A percentile compares a stretch with the other conserved stretches of the same genome.
Conservation (phyloP, 2,329 filamentous ascomycete genomes). For the Epichloe amarillans region DNA sequence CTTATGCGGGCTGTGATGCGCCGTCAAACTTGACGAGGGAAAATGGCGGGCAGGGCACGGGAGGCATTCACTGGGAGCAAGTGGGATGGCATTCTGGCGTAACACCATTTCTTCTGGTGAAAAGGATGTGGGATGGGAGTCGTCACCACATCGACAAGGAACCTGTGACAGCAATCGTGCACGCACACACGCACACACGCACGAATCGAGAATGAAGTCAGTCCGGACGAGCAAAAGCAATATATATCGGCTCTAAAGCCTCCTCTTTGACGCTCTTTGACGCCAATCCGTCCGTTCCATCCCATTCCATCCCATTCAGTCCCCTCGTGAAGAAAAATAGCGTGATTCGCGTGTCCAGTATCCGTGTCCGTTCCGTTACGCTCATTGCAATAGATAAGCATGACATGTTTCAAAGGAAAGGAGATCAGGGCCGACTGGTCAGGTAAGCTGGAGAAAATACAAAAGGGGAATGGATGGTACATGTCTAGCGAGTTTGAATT, state of each 20-base stretch:
- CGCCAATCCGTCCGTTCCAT: not conserved
- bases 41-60: no score
- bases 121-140: no score
- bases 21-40: no score
- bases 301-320: not conserved
- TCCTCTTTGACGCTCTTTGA: not conserved
- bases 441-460: not conserved
- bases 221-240: not conserved
- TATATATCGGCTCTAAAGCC: not conserved
- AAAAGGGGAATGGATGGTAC: not conserved
- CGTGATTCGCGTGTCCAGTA: not conserved
- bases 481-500: not conserved
- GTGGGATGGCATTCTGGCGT: no score
- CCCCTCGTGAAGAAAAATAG: not conserved
- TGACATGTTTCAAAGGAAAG: not conserved
- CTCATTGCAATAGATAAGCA: not conserved
- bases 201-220: no score
- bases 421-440: not conserved
- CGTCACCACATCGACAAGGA: no score
- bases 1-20: no score
- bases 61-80: no score
- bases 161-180: no score
- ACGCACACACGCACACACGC: no score
- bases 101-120: no score
- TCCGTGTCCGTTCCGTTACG: not conserved